Percentiles rank a stretch among this genome's conserved stretches.
Evolutionary conservation across 2,329 filamentous ascomycete species (phyloP).

Genomic region (Pseudocercospora ulei): DNA sequence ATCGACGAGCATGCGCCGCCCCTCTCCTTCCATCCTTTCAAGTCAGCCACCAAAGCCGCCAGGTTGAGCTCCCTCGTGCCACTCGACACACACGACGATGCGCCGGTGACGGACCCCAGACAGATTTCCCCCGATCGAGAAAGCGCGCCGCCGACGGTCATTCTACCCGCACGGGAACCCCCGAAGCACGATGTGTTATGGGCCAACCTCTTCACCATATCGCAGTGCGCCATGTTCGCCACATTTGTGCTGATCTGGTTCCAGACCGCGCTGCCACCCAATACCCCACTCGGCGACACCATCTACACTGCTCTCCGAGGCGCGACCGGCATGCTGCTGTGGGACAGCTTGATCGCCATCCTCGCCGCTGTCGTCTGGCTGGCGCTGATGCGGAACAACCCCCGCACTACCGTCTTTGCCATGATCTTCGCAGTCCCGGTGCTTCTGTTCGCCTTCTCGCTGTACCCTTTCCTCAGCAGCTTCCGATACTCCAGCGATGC

Average conservation of each 20-base stretch:
- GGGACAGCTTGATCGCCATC: constrained; percentile 84
- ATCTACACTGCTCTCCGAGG: constrained; percentile 81
- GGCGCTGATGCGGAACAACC: constrained; percentile 75
- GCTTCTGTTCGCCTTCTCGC: constrained; percentile 75
- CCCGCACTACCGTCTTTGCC: constrained; percentile 68
- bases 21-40: constrained; percentile 49
- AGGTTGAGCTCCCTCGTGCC: constrained; percentile 41
- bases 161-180: constrained; percentile 54
- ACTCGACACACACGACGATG: constrained; percentile 46
- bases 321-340: constrained; percentile 79
- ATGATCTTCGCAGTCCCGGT: constrained; percentile 77
- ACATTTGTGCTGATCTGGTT: constrained; percentile 84
- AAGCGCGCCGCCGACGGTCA: constrained; percentile 49
- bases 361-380: constrained; percentile 86
- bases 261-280: constrained; percentile 68
- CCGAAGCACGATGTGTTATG: constrained; percentile 85
- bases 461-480: constrained; percentile 85
- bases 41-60: constrained; percentile 36
- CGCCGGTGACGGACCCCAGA: constrained; percentile 39
- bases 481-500: constrained; percentile 69
- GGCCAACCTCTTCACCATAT: constrained; percentile 79
- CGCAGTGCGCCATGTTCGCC: constrained; percentile 70
- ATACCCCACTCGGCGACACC: constrained; percentile 74
- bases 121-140: constrained; percentile 45
- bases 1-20: constrained; percentile 41